Conservation (phyloP, 768 basidiomycete species). For the Xerocomellus intermedius region DNA sequence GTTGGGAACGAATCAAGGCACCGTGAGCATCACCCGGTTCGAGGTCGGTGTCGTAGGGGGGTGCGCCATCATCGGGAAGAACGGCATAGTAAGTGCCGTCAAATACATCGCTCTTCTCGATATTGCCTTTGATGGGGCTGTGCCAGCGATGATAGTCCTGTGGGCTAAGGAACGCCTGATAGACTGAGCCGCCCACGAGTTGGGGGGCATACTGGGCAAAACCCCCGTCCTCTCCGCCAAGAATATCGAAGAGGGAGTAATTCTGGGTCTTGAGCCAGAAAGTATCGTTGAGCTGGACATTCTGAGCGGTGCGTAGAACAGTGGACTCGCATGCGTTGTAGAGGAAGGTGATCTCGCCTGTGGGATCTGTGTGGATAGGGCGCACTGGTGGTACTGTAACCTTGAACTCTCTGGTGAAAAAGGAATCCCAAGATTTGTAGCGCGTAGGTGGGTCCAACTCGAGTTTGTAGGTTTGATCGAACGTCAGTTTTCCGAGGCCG, state of each 20-base stretch:
- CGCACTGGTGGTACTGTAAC: no score
- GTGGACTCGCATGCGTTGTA: constrained; percentile 43
- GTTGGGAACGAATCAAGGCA: constrained; percentile 32
- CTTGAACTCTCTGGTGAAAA: no score
- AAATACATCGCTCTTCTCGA: no score
- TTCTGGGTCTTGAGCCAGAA: constrained; percentile 63
- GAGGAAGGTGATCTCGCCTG: no score
- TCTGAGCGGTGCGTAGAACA: constrained; percentile 32
- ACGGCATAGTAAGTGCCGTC: constrained; percentile 15
- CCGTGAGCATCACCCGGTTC: constrained; percentile 12
- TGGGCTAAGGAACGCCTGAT: constrained; percentile 56
- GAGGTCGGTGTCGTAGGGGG: background rate
- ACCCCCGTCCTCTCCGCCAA: constrained; percentile 16
- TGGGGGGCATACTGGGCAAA: no score
- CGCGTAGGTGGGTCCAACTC: no score
- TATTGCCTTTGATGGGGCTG: constrained; percentile 41
- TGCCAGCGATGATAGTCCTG: constrained; percentile 63
- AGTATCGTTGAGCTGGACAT: constrained; percentile 41
- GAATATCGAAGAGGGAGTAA: constrained; percentile 57
- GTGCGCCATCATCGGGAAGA: constrained; percentile 13
- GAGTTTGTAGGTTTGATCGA: no score
- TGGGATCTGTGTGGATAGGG: no score
- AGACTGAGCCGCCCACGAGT: constrained; percentile 43
- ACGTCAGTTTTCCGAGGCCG: no score
- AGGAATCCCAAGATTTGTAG: no score